Base-by-base conservation (phyloP, 1,139 yeast genomes). In the Torulaspora pretoriensis region DNA sequence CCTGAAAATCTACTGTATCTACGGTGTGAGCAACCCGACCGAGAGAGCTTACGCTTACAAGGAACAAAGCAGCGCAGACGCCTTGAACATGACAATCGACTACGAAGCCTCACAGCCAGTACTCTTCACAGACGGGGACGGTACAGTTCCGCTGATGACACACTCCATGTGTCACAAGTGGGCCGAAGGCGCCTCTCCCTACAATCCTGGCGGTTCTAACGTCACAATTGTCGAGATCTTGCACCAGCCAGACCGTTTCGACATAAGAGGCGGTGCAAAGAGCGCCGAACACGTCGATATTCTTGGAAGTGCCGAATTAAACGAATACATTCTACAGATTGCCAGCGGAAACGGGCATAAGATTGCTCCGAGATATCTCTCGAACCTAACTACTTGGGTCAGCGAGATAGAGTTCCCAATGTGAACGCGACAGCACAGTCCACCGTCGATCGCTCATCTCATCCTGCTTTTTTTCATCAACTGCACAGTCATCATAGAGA, bases 281-380 rank as follows among this genome's bases (percentile, higher is more conserved):
- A 92, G 97, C 1, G 97, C 98, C 0, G 98, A 92, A 59, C 98
- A 92, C 65, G 98, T 92, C 19, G 98, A 94, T 64, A 89, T 92
- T 46, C 72, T 92, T 40, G 98, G 98, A 1, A 81, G 96, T 48
- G 89, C 97, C 0, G 96, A 84, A 61, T 71, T 92, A 62, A 92
- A 92, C 63, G 97, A 92, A 60, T 70, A 90, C 58, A 72, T 92
- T 4, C 71, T 92, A 47, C 77, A 78, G 50, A 90, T 92, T 17
- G 97, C 90, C 3, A 74, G 88, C 37, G 98, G 97, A 0, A 64
- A 72, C 40, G 95, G 94, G 4, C 78, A 78, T 38, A 64, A 70
- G 16, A 85, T 92, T 46, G 70, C 77, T 32, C 81, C 83, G 53
- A 70, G 78, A 43, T 71, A 75, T 45, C 69, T 76, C 29, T 83